Conservation (phyloP, 345 rosid species). For the Citrus sp. region DNA sequence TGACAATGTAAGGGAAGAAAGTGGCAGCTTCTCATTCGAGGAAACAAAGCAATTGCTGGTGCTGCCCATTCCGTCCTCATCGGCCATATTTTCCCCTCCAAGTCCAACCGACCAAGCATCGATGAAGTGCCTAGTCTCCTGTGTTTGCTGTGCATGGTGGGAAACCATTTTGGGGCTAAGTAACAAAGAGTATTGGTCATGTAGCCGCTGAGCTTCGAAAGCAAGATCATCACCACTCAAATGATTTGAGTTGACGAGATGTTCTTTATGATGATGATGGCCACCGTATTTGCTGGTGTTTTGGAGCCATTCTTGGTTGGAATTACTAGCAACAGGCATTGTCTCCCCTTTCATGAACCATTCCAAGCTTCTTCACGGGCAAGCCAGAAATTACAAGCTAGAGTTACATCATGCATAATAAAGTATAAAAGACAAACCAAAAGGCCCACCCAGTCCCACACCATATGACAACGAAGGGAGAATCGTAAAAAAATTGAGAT, state of each 20-base stretch:
- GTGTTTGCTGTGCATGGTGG: constrained; percentile 30
- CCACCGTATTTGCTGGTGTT: constrained; percentile 19
- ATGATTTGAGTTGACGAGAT: constrained; percentile 18
- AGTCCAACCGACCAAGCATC: constrained; percentile 47
- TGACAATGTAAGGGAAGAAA: constrained; percentile 58
- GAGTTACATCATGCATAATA: not conserved
- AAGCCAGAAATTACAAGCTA: constrained; percentile 8
- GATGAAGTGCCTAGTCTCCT: constrained; percentile 62
- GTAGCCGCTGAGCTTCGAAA: constrained; percentile 28
- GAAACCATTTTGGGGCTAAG: constrained; percentile 34
- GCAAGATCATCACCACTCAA: constrained; percentile 3
- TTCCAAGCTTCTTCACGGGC: constrained; percentile 62
- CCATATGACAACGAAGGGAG: not conserved
- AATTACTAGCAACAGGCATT: constrained; percentile 23
- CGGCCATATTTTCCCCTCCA: constrained; percentile 7
- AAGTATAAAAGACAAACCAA: constrained; percentile 5
- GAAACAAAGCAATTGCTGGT: constrained; percentile 22
- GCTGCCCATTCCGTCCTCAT: constrained; percentile 23
- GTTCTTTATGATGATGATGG: constrained; percentile 18
- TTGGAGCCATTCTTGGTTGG: constrained; percentile 43
- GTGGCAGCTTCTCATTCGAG: constrained; percentile 26
- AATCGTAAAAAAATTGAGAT: not conserved
- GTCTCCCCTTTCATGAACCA: constrained; percentile 71
- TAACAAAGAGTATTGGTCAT: constrained; percentile 25
- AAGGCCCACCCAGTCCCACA: not conserved